Evolutionary conservation across 2,329 filamentous ascomycete species (phyloP).

Genomic region (Penicillium palitans): DNA sequence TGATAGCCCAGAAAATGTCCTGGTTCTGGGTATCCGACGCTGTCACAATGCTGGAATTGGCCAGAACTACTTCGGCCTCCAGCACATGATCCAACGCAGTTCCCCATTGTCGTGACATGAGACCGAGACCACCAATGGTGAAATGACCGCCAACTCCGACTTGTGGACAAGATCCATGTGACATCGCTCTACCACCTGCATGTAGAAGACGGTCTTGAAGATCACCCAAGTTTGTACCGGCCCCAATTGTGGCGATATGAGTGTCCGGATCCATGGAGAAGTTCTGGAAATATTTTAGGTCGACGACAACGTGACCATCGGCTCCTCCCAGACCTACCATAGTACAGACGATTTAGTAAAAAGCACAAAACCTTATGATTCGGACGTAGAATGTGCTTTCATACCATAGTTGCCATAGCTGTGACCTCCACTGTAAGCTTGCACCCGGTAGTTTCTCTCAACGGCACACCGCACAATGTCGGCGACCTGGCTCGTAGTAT

Average conservation of each 20-base stretch:
- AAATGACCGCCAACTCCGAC: conserved; percentile 45
- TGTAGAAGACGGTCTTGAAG: conserved; percentile 34
- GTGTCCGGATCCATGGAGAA: conserved; percentile 36
- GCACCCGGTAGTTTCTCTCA: conserved; percentile 18
- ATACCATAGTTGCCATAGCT: conserved; percentile 46
- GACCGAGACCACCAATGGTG: conserved; percentile 42
- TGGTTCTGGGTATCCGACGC: conserved; percentile 31
- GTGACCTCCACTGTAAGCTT: conserved; percentile 26
- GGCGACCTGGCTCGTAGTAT: conserved; percentile 18
- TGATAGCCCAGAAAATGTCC: conserved; percentile 39
- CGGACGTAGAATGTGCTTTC: neutral
- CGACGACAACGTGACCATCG: conserved; percentile 34
- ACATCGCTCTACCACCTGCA: conserved; percentile 35
- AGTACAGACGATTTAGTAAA: neutral
- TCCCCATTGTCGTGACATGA: conserved; percentile 52
- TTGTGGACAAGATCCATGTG: conserved; percentile 43
- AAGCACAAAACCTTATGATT: neutral
- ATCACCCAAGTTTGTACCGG: conserved; percentile 37
- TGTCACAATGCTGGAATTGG: conserved; percentile 38
- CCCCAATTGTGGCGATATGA: conserved; percentile 38
- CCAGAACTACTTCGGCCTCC: conserved; percentile 51
- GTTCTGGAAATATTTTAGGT: conserved; percentile 33
- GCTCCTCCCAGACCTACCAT: conserved; percentile 35
- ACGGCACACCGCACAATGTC: conserved; percentile 23
- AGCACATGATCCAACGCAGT: conserved; percentile 53